Conservation (phyloP, 345 rosid species). For the Sapria himalayana region DNA sequence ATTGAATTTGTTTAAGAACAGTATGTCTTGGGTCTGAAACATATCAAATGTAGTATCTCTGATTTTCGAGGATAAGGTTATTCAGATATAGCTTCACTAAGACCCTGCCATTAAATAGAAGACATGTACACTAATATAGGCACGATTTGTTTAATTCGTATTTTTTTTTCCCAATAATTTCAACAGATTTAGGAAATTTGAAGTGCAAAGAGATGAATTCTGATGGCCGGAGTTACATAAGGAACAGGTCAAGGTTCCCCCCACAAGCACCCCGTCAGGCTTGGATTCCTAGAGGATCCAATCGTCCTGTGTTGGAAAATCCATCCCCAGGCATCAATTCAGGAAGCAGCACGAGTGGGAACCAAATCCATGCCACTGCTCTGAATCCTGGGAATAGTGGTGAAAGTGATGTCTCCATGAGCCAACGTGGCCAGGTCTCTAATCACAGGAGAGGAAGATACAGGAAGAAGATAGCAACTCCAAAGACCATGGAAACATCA, state of each 20-base stretch:
- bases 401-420: slow-evolving; percentile 17
- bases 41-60: no score
- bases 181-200: no score
- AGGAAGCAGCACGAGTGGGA: slow-evolving; percentile 7
- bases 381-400: slow-evolving; percentile 14
- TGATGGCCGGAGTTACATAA: slow-evolving; percentile 29
- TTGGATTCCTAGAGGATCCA: slow-evolving; percentile 55
- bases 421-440: slow-evolving; percentile 10
- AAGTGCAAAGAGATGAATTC: no score
- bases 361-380: slow-evolving; percentile 4
- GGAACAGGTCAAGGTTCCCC: slow-evolving; percentile 26
- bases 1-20: no score
- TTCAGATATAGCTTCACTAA: no score
- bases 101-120: no score
- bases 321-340: slow-evolving; percentile 9
- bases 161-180: no score
- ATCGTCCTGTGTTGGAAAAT: slow-evolving; percentile 11
- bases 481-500: slow-evolving; percentile 11
- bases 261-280: slow-evolving; percentile 25
- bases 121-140: no score
- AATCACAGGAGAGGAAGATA: slow-evolving; percentile 26
- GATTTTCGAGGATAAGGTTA: no score
- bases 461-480: slow-evolving; percentile 13
- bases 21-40: no score
- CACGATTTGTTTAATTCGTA: no score